phyloP scores from a whole-genome alignment of 1,284 basidiomycete species.

The Bjerkandera adusta region DNA sequence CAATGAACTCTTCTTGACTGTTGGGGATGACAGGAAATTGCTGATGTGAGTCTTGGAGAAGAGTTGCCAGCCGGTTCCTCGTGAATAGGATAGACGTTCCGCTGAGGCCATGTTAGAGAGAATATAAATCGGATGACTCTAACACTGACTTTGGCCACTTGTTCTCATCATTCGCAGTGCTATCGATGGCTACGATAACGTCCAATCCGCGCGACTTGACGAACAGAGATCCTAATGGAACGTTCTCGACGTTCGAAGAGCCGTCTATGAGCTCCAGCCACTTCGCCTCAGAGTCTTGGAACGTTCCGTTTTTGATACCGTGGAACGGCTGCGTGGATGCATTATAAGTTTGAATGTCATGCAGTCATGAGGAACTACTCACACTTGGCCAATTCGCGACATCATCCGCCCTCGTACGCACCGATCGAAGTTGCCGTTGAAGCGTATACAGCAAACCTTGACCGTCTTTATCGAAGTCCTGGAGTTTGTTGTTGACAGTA shows the following conservation, averaged over 20 bases:
- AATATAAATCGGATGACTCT: background rate
- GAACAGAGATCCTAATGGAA: slow-evolving; percentile 64
- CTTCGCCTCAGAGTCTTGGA: slow-evolving; percentile 43
- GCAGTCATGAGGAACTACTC: slow-evolving; percentile 15
- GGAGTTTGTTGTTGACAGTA: slow-evolving; percentile 40
- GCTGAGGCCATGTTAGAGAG: slow-evolving; percentile 29
- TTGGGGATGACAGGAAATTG: slow-evolving; percentile 62
- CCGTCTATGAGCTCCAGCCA: slow-evolving; percentile 64
- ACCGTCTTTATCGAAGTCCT: slow-evolving; percentile 39
- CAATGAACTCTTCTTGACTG: slow-evolving; percentile 51
- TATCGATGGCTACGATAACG: slow-evolving; percentile 69
- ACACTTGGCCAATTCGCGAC: slow-evolving; percentile 69
- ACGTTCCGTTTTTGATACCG: slow-evolving; percentile 37
- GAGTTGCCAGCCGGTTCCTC: slow-evolving; percentile 38
- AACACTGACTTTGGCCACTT: slow-evolving; percentile 65
- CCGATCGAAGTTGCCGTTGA: slow-evolving; percentile 42
- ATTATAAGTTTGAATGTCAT: background rate
- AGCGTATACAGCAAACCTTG: slow-evolving; percentile 44
- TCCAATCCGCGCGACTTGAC: slow-evolving; percentile 64
- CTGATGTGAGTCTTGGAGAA: slow-evolving; percentile 55
- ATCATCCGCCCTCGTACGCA: slow-evolving; percentile 53
- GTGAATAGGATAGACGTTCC: slow-evolving; percentile 46
- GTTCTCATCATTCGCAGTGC: slow-evolving; percentile 56
- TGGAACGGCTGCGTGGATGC: slow-evolving; percentile 43
- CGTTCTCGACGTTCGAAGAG: slow-evolving; percentile 57